Conservation (phyloP, 805 yeast species). For the Hanseniaspora valbyensis region DNA sequence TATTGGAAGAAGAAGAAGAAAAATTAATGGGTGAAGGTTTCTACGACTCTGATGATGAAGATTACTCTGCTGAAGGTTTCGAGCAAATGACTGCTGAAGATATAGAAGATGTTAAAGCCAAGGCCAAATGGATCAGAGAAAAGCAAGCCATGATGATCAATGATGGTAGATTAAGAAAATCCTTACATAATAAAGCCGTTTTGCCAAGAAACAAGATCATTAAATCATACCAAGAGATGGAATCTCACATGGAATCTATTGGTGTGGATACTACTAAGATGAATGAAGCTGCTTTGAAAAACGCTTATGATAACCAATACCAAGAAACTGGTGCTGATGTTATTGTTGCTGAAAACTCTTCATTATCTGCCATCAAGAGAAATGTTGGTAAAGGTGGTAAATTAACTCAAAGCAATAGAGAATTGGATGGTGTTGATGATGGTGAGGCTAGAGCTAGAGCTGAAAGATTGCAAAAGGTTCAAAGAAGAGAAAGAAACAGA, state of each 20-base stretch:
- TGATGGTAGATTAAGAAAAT: constrained; percentile 77
- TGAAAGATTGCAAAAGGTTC: constrained; percentile 74
- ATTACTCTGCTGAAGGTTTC: constrained; percentile 53
- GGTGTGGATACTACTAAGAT: constrained; percentile 77
- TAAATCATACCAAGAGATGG: constrained; percentile 68
- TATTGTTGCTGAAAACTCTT: constrained; percentile 42
- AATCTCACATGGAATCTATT: constrained; percentile 73
- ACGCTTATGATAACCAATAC: constrained; percentile 32
- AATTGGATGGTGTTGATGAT: constrained; percentile 76
- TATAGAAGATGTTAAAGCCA: constrained; percentile 57
- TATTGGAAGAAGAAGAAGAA: constrained; percentile 95
- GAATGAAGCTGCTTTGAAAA: constrained; percentile 39
- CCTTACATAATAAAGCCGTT: constrained; percentile 72
- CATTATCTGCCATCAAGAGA: constrained; percentile 24
- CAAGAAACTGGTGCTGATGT: constrained; percentile 68
- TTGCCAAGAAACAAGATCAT: constrained; percentile 84
- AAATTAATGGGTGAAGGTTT: constrained; percentile 87
- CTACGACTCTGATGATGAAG: constrained; percentile 78
- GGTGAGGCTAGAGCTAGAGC: constrained; percentile 74
- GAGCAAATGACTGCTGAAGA: constrained; percentile 62
- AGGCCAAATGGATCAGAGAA: constrained; percentile 91
- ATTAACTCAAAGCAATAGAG: constrained; percentile 60
- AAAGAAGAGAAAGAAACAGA: constrained; percentile 89
- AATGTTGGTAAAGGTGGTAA: constrained; percentile 31
- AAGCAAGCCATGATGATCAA: constrained; percentile 89